Evolutionary conservation across 129 eudicot genomes (phyloP).

Genomic region (Heracleum sosnowskyi): DNA sequence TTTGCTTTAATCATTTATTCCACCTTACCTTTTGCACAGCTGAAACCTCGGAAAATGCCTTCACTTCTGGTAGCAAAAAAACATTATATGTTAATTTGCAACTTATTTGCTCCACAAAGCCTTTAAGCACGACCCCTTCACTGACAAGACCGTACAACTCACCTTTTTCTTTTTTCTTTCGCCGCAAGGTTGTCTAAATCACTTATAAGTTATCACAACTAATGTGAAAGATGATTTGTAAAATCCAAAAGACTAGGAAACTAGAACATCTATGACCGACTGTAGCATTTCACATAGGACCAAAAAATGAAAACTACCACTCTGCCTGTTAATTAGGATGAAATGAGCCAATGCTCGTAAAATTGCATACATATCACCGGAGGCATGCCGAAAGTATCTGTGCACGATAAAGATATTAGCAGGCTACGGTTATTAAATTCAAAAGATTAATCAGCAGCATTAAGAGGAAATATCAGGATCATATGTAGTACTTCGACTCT

Average conservation of each 20-base stretch:
- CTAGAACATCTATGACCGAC: background rate
- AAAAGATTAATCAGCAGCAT: background rate
- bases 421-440: background rate
- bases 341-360: conserved; percentile 77
- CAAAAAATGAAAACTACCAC: background rate
- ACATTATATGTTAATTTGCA: background rate
- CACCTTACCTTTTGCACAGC: no score
- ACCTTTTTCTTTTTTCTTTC: background rate
- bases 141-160: background rate
- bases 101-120: background rate
- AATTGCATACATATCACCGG: conserved; percentile 76
- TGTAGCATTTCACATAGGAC: background rate
- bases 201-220: background rate
- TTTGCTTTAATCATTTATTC: no score
- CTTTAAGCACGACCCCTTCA: background rate
- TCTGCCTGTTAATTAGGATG: conserved; percentile 63
- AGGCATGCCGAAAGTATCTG: conserved; percentile 88
- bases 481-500: no score
- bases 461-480: background rate
- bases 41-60: no score
- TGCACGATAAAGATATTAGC: background rate
- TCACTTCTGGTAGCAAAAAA: no score
- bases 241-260: background rate
- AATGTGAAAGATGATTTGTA: background rate
- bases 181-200: background rate